Conservation (phyloP, 495 filamentous ascomycete species). For the Penicillium odoratum region DNA sequence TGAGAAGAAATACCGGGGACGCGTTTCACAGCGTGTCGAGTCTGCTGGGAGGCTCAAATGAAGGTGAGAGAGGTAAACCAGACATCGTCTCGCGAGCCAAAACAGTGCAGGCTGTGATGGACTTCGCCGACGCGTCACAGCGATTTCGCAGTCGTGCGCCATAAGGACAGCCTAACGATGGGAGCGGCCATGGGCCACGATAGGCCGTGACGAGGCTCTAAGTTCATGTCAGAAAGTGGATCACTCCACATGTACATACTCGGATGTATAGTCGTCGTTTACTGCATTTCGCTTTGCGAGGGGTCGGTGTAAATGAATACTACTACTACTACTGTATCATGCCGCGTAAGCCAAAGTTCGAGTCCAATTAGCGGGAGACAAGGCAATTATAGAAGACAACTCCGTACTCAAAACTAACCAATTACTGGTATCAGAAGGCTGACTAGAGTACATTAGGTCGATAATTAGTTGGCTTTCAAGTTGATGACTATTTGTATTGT, state of each 20-base stretch:
- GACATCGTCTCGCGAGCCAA: conserved; percentile 22
- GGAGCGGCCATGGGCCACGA: conserved; percentile 26
- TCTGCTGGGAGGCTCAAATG: conserved; percentile 25
- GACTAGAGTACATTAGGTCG: no score
- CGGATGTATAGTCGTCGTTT: conserved; percentile 20
- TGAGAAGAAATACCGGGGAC: conserved; percentile 20
- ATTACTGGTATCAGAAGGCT: no score
- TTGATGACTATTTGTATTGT: no score
- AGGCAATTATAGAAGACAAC: no score
- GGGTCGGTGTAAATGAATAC: not conserved
- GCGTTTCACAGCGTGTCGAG: conserved; percentile 27
- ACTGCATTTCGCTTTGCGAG: conserved; percentile 8
- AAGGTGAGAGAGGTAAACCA: conserved; percentile 30
- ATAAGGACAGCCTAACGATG: conserved; percentile 28
- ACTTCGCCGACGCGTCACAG: conserved; percentile 34
- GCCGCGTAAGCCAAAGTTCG: no score
- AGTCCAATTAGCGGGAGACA: no score
- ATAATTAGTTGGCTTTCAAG: no score
- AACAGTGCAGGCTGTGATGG: conserved; percentile 26
- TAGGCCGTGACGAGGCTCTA: conserved; percentile 33
- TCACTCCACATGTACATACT: conserved; percentile 18
- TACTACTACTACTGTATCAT: no score
- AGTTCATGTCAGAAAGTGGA: conserved; percentile 27
- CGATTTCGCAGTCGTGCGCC: conserved; percentile 31
- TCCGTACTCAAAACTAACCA: no score